A percentile compares a stretch with the other conserved stretches of the same genome.
Conservation (phyloP, 2,329 filamentous ascomycete genomes). For the Trichophyton rubrum region DNA sequence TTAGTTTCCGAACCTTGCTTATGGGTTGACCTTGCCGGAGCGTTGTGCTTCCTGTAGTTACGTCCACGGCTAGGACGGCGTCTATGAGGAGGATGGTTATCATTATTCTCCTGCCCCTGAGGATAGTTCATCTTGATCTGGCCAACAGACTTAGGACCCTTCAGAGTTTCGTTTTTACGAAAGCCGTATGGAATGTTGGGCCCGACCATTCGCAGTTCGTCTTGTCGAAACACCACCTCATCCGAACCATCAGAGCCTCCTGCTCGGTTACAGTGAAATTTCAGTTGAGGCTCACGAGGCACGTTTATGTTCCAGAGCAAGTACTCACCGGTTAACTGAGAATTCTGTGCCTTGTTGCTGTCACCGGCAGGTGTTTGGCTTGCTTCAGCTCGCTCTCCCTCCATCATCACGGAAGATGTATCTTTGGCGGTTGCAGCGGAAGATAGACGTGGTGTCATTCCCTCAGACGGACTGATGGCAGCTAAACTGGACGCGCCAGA, state of each 20-base stretch:
- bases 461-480: neutral
- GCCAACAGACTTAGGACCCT: neutral
- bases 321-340: neutral
- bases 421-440: neutral
- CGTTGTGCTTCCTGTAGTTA: neutral
- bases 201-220: conserved; percentile 7
- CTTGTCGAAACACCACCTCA: conserved; percentile 15
- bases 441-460: neutral
- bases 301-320: neutral
- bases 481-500: neutral
- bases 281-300: neutral
- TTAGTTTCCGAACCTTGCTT: neutral
- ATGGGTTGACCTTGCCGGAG: neutral
- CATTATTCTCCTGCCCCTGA: neutral
- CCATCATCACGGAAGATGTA: neutral
- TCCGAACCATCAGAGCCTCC: conserved; percentile 15
- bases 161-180: conserved; percentile 4
- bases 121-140: neutral
- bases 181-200: conserved; percentile 4
- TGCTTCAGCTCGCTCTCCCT: neutral
- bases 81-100: neutral
- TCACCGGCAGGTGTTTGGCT: neutral
- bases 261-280: neutral
- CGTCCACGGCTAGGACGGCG: neutral
- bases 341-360: neutral